Percentiles rank a stretch among this genome's conserved stretches.
These are phyloP conservation scores for Pulveroboletus ravenelii DNA, from an alignment of 768 basidiomycete species.

Conservation along the genomic window DNA sequence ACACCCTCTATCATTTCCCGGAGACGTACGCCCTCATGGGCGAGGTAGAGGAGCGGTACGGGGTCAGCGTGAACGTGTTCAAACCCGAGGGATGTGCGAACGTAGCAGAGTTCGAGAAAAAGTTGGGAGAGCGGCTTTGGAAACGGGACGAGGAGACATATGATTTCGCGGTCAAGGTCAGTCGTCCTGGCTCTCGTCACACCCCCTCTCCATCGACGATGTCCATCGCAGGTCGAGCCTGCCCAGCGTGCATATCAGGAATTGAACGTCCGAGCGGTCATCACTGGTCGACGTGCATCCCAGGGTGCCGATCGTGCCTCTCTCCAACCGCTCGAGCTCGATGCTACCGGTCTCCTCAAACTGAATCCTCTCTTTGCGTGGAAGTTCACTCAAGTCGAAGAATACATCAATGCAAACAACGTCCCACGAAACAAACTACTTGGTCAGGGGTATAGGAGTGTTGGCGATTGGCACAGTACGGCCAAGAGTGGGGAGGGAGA, in stretches of 20 bases:
- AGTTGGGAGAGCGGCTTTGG: slow-evolving; percentile 82
- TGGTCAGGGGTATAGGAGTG: too few species aligned
- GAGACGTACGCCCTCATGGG: slow-evolving; percentile 90
- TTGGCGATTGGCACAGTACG: too few species aligned
- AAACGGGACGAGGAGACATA: slow-evolving; percentile 82
- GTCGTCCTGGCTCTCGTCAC: slow-evolving; percentile 11
- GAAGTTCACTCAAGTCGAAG: slow-evolving; percentile 82
- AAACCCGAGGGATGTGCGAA: slow-evolving; percentile 68
- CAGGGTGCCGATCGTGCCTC: slow-evolving; percentile 86
- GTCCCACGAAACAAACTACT: too few species aligned
- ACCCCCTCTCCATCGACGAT: neutral
- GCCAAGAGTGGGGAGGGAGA: too few species aligned
- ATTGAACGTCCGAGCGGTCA: slow-evolving; percentile 70
- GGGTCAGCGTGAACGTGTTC: slow-evolving; percentile 69
- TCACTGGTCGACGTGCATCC: slow-evolving; percentile 91
- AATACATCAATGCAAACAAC: slow-evolving; percentile 39
- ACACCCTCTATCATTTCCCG: slow-evolving; percentile 92
- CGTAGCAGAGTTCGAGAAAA: slow-evolving; percentile 69
- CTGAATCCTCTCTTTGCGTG: slow-evolving; percentile 91
- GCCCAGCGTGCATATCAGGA: slow-evolving; percentile 81
- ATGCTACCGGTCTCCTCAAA: slow-evolving; percentile 86
- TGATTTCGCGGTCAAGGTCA: slow-evolving; percentile 88
- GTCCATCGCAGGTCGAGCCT: slow-evolving; percentile 74
- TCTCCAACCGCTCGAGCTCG: slow-evolving; percentile 84
- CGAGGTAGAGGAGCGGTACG: slow-evolving; percentile 75